phyloP scores from a whole-genome alignment of 2,329 filamentous ascomycete genomes.

The Ascochyta pisi region DNA sequence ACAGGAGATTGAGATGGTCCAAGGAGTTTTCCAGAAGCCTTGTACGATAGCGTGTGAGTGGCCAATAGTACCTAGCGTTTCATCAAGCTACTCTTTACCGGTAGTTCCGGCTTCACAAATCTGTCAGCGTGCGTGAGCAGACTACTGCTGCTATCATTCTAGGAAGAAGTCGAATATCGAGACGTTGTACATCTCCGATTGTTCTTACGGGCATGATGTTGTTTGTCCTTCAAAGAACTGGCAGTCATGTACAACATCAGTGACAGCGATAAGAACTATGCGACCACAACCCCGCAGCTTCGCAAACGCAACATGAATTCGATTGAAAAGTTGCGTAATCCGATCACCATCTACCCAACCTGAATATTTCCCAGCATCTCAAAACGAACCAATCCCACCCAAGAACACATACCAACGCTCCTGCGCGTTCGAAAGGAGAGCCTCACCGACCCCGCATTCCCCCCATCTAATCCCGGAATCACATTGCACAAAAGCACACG shows the following conservation, averaged over 20 bases:
- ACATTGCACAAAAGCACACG: constrained; percentile 11
- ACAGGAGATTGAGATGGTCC: constrained; percentile 8
- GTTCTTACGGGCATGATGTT: not conserved
- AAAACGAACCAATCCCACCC: not conserved
- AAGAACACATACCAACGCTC: not conserved
- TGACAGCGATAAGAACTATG: not conserved
- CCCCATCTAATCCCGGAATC: constrained; percentile 6
- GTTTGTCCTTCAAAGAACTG: too few relatives aligned
- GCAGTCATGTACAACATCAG: not conserved
- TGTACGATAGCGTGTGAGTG: constrained; percentile 12
- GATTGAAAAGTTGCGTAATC: too few relatives aligned
- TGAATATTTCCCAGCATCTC: not conserved
- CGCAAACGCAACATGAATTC: too few relatives aligned
- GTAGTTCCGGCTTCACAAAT: not conserved
- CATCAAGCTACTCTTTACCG: not conserved
- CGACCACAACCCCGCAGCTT: not conserved
- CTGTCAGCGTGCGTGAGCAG: not conserved
- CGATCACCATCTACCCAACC: not conserved
- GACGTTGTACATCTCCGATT: not conserved
- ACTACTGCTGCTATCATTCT: not conserved
- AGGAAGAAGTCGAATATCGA: not conserved
- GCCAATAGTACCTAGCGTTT: not conserved
- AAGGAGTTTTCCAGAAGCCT: not conserved
- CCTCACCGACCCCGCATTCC: constrained; percentile 1
- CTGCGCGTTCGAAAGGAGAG: constrained; percentile 3